These are phyloP conservation scores for Epichloe glyceriae DNA, from an alignment of 2,329 filamentous ascomycete species.

Conservation along the genomic window DNA sequence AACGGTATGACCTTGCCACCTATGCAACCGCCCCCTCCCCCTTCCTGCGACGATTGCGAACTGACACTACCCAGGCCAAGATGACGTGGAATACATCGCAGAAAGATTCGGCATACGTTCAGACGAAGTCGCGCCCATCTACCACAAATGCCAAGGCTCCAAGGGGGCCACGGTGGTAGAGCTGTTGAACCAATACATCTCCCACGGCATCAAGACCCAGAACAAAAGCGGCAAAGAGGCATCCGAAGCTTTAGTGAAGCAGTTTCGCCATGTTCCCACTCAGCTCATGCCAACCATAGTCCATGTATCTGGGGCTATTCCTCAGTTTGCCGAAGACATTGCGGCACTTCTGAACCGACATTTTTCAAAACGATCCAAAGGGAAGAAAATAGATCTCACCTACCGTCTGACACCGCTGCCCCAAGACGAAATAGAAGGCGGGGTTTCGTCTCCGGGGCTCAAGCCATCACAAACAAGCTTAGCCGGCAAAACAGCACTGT, in stretches of 20 bases:
- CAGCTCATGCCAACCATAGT: constrained; percentile 30
- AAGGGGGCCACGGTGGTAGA: constrained; percentile 27
- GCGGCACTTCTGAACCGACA: constrained; percentile 28
- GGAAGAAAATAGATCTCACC: constrained; percentile 22
- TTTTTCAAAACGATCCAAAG: constrained; percentile 26
- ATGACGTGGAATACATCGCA: constrained; percentile 31
- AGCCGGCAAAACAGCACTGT: not conserved
- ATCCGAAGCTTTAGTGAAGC: constrained; percentile 21
- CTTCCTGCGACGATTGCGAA: not conserved
- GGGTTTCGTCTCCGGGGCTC: not conserved
- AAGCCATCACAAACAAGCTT: not conserved
- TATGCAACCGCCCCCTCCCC: no score
- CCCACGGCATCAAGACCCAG: constrained; percentile 21
- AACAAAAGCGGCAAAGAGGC: constrained; percentile 18
- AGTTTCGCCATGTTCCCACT: constrained; percentile 29
- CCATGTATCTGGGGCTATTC: constrained; percentile 23
- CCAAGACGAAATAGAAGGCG: constrained; percentile 8
- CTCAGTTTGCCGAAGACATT: constrained; percentile 26
- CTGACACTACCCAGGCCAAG: constrained; percentile 15
- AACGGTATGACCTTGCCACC: not conserved
- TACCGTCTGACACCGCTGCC: constrained; percentile 26
- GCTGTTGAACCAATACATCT: constrained; percentile 30
- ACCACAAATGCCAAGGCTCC: constrained; percentile 24
- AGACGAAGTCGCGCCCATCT: constrained; percentile 28
- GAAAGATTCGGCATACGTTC: constrained; percentile 29